phyloP scores from a whole-genome alignment of 2,329 filamentous ascomycete species.

The Kalmusia sp. region DNA sequence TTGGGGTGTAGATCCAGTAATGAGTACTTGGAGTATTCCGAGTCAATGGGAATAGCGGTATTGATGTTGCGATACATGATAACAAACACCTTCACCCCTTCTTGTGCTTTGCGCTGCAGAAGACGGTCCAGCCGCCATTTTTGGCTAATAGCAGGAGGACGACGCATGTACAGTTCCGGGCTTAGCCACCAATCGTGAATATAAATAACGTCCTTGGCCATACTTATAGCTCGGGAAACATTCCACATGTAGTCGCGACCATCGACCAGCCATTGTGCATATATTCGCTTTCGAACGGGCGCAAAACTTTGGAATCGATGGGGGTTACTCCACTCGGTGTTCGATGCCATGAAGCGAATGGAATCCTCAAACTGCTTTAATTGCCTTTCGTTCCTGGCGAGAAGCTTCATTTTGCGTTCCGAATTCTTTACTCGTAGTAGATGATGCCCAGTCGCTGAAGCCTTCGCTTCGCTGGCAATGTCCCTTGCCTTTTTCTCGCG shows the following conservation, averaged over 20 bases:
- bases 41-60: constrained; percentile 95
- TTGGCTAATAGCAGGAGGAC: constrained; percentile 93
- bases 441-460: constrained; percentile 76
- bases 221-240: constrained; percentile 93
- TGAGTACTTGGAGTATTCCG: constrained; percentile 96
- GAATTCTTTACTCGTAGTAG: constrained; percentile 87
- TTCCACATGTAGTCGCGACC: constrained; percentile 99
- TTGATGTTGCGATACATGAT: constrained; percentile 99
- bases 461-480: constrained; percentile 70
- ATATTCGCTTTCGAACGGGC: constrained; percentile 83
- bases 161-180: constrained; percentile 92
- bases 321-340: constrained; percentile 80
- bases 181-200: constrained; percentile 99
- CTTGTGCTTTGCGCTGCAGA: constrained; percentile 88
- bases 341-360: constrained; percentile 81
- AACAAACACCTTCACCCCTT: constrained; percentile 97
- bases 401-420: constrained; percentile 88
- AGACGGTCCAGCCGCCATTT: constrained; percentile 96
- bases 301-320: constrained; percentile 95
- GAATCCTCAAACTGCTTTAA: constrained; percentile 94
- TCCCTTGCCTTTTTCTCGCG: constrained; percentile 64
- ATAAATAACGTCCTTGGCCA: constrained; percentile 97
- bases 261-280: constrained; percentile 96
- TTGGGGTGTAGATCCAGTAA: constrained; percentile 95
- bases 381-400: constrained; percentile 89